Percentiles rank a stretch among this genome's conserved stretches.
These are phyloP conservation scores for Fagopyrum esculentum DNA, from an alignment of 148 eudicot species.

Conservation along the genomic window DNA sequence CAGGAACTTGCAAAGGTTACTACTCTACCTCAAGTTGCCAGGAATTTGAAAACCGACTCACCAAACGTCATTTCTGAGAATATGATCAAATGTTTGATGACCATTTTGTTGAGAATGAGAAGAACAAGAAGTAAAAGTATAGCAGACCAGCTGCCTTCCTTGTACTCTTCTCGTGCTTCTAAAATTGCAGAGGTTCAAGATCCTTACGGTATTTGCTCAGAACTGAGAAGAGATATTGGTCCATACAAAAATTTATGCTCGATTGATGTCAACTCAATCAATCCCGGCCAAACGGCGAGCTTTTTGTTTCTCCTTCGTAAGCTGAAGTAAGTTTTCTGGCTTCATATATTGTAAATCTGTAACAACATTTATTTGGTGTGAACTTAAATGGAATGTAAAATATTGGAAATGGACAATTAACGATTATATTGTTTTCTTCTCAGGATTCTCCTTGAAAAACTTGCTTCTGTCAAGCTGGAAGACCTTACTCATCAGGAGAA, in stretches of 20 bases:
- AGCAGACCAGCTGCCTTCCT: conserved; percentile 31
- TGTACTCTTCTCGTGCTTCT: conserved; percentile 19
- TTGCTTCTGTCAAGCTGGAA: conserved; percentile 44
- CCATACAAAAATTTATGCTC: conserved; percentile 42
- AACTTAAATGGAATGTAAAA: neutral
- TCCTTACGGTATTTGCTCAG: conserved; percentile 49
- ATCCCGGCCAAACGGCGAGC: conserved; percentile 33
- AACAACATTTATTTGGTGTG: neutral
- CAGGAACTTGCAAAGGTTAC: conserved; percentile 22
- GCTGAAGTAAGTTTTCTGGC: conserved; percentile 32
- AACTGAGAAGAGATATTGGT: conserved; percentile 53
- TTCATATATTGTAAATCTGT: neutral
- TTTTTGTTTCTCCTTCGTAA: conserved; percentile 42
- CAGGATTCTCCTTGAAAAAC: conserved; percentile 55
- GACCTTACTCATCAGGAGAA: conserved; percentile 65
- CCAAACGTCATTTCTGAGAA: conserved; percentile 62
- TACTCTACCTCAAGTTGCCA: conserved; percentile 21
- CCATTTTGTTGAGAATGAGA: conserved; percentile 55
- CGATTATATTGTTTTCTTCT: conserved; percentile 4
- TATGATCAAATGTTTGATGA: conserved; percentile 48
- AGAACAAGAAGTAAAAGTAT: conserved; percentile 23
- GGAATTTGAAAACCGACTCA: conserved; percentile 22
- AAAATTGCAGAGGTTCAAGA: conserved; percentile 39
- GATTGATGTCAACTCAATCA: conserved; percentile 47
- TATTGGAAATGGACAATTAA: neutral